A percentile compares a stretch with the other conserved stretches of the same genome.
Evolutionary conservation across 805 yeast genomes (phyloP).

Genomic region (Ogataea minuta): DNA sequence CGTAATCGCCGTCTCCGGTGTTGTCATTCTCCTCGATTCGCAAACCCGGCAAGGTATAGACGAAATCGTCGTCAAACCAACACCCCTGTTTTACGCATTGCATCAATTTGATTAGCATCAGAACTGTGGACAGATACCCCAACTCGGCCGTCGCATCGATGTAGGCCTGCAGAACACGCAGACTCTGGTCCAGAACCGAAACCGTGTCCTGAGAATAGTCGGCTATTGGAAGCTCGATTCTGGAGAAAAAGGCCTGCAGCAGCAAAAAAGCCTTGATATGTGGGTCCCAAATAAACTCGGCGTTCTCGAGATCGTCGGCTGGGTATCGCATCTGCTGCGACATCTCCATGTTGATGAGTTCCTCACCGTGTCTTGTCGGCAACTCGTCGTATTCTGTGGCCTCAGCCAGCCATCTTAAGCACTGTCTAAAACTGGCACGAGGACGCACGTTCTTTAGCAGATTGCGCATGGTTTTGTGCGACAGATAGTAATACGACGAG

Average conservation of each 20-base stretch:
- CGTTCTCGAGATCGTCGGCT: slow-evolving; percentile 52
- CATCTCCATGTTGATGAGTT: slow-evolving; percentile 78
- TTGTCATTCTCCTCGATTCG: slow-evolving; percentile 21
- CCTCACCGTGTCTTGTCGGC: slow-evolving; percentile 92
- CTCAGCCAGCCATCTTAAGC: slow-evolving; percentile 59
- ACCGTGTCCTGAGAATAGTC: slow-evolving; percentile 94
- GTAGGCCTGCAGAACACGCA: slow-evolving; percentile 90
- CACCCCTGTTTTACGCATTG: slow-evolving; percentile 84
- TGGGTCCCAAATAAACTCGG: slow-evolving; percentile 78
- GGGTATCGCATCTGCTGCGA: slow-evolving; percentile 69
- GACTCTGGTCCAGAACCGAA: slow-evolving; percentile 87
- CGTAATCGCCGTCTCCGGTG: slow-evolving; percentile 1
- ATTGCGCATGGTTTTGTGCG: slow-evolving; percentile 82
- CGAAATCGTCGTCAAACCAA: slow-evolving; percentile 81
- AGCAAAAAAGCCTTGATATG: slow-evolving; percentile 75
- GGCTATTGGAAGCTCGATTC: slow-evolving; percentile 84
- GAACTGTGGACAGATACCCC: slow-evolving; percentile 64
- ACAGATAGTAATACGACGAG: slow-evolving; percentile 87
- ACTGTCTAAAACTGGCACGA: slow-evolving; percentile 51
- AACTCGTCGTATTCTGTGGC: slow-evolving; percentile 80
- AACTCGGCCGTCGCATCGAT: slow-evolving; percentile 86
- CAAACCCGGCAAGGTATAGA: slow-evolving; percentile 53
- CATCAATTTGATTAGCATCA: slow-evolving; percentile 66
- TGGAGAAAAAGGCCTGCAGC: slow-evolving; percentile 67
- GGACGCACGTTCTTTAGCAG: slow-evolving; percentile 53